Evolutionary conservation across 1,139 yeast genomes (phyloP).

Genomic region (Saccharomycopsis crataegensis): DNA sequence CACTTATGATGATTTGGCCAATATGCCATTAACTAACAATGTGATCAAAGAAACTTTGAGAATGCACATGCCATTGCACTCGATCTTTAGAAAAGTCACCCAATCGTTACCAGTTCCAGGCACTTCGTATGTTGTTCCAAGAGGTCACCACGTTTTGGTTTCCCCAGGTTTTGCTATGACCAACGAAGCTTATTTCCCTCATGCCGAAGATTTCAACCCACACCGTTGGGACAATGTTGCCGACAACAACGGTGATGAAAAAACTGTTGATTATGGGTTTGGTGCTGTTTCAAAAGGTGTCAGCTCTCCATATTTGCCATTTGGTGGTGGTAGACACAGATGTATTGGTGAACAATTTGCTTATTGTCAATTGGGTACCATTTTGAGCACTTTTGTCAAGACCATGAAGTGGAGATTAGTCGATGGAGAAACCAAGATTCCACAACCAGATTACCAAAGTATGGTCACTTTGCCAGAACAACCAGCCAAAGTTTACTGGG

Average conservation of each 20-base stretch:
- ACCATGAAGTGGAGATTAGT: slow-evolving; percentile 71
- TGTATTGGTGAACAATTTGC: slow-evolving; percentile 99
- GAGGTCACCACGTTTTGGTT: slow-evolving; percentile 82
- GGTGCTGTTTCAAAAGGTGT: slow-evolving; percentile 97
- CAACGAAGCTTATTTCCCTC: slow-evolving; percentile 69
- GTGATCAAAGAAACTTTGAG: slow-evolving; percentile 89
- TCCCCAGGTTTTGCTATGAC: slow-evolving; percentile 90
- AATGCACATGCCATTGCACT: slow-evolving; percentile 93
- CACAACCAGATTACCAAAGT: slow-evolving; percentile 76
- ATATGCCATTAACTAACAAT: slow-evolving; percentile 74
- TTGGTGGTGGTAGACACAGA: slow-evolving; percentile 99
- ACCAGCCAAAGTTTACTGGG: slow-evolving; percentile 79
- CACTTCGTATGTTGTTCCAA: slow-evolving; percentile 75
- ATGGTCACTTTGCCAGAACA: slow-evolving; percentile 88
- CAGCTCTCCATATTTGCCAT: slow-evolving; percentile 89
- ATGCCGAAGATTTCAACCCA: slow-evolving; percentile 66
- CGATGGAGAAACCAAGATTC: slow-evolving; percentile 46
- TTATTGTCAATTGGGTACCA: slow-evolving; percentile 83
- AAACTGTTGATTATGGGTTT: slow-evolving; percentile 84
- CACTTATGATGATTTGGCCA: slow-evolving; percentile 74
- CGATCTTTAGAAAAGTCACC: slow-evolving; percentile 86
- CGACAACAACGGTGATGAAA: slow-evolving; percentile 33
- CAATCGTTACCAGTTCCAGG: slow-evolving; percentile 74
- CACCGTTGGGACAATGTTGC: slow-evolving; percentile 72
- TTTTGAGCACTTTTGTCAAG: slow-evolving; percentile 69